These are phyloP conservation scores for Paraphysoderma sedebokerense DNA, from an alignment of 371 early-diverging fungal genomes.

Conservation along the genomic window DNA sequence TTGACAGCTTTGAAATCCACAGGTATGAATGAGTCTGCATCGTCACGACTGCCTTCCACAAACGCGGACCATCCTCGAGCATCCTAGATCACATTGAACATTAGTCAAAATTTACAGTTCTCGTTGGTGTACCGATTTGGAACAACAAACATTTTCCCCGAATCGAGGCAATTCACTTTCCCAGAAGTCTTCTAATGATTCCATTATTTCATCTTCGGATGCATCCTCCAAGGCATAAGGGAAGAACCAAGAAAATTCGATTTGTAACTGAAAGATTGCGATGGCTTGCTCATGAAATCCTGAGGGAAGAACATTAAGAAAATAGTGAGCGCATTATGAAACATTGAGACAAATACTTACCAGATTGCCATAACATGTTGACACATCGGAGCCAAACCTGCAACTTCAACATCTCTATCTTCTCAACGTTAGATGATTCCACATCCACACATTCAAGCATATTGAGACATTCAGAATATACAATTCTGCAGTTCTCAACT, in stretches of 20 bases:
- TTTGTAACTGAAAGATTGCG: conserved; percentile 42
- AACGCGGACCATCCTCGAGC: too few relatives aligned
- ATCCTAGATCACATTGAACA: too few relatives aligned
- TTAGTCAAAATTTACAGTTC: too few relatives aligned
- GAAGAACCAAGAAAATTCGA: conserved; percentile 49
- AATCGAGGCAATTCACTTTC: conserved; percentile 53
- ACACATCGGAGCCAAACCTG: conserved; percentile 44
- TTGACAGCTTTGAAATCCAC: too few relatives aligned
- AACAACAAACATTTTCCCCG: conserved; percentile 61
- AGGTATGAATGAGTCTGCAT: too few relatives aligned
- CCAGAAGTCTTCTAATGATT: conserved; percentile 53
- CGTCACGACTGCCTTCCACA: too few relatives aligned
- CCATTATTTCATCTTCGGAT: conserved; percentile 26
- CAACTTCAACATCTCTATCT: conserved; percentile 37
- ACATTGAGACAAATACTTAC: conserved; percentile 9
- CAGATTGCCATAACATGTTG: conserved; percentile 42
- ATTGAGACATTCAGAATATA: conserved; percentile 42
- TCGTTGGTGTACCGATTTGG: too few relatives aligned
- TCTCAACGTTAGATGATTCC: conserved; percentile 10
- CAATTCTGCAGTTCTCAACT: conserved; percentile 34
- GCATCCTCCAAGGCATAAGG: conserved; percentile 24
- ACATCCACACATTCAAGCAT: conserved; percentile 4
- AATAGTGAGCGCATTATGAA: background rate
- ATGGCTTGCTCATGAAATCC: conserved; percentile 56
- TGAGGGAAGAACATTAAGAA: conserved; percentile 5